Base-by-base conservation (phyloP, 192 early-diverging fungal genomes). In the Lunasporangiospora selenospora region DNA sequence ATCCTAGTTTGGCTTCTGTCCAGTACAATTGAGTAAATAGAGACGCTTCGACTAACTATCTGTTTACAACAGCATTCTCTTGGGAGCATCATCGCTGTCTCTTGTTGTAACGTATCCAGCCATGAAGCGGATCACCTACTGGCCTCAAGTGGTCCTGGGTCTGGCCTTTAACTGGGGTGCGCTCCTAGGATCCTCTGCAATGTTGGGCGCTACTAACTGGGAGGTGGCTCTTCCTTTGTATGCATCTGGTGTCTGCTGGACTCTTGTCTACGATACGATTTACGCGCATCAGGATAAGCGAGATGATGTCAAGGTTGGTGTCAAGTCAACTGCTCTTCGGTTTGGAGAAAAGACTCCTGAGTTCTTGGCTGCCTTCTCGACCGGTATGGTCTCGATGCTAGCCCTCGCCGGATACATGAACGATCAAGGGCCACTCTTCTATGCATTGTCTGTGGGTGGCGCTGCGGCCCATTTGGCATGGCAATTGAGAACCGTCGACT, bases 231-330 rank as follows among this genome's bases (percentile, higher is more conserved):
- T 92, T 4, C 96, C 96, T 6, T 77, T 98, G 0, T 98, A 98
- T 62, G 80, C 80, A 10, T 88, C 90, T 0, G 95, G 94, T 2
- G 81, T 97, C 6, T 87, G 87, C 30, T 98, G 96, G 96, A 98
- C 96, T 6, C 80, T 98, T 7, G 87, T 94, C 6, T 98, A 97
- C 77, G 96, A 98, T 75, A 97, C 95, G 6, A 94, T 98, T 55
- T 98, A 98, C 54, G 96, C 95, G 16, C 90, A 98, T 46, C 96
- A 98, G 77, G 96, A 98, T 78, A 98, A 95, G 75, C 83, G 81
- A 13, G 94, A 97, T 71, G 96, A 98, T 73, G 42, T 92, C 38
- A 78, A 83, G 39, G 86, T 88, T 42, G 95, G 95, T 8, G 89
- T 96, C 51, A 94, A 95, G 73, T 96, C 94, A 9, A 98, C 96